Evolutionary conservation across 495 filamentous ascomycete genomes (phyloP).

Genomic region (Penicillium canescens): DNA sequence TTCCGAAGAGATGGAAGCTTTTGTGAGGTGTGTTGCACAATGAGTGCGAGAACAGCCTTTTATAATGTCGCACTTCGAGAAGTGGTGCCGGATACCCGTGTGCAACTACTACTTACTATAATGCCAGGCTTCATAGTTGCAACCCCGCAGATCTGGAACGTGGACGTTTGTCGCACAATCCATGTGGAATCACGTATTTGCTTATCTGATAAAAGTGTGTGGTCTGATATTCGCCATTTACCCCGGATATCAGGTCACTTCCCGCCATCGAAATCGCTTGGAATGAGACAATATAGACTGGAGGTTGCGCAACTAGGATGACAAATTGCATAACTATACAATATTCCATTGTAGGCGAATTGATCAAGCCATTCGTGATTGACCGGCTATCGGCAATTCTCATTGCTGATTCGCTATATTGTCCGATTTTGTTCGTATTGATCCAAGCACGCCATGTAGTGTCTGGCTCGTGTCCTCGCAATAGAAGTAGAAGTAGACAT

Average conservation of each 20-base stretch:
- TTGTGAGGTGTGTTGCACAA: not conserved
- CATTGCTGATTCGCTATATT: not conserved
- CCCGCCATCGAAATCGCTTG: not conserved
- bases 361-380: not conserved
- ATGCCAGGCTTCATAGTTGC: not conserved
- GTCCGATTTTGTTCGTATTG: not conserved
- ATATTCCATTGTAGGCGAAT: not conserved
- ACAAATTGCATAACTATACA: not conserved
- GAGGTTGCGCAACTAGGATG: conserved; percentile 9
- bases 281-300: conserved; percentile 1
- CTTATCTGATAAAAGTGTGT: not conserved
- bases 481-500: not conserved
- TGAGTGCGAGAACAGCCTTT: not conserved
- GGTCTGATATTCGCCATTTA: conserved; percentile 3
- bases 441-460: conserved; percentile 3
- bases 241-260: conserved; percentile 9
- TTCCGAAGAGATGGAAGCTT: not conserved
- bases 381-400: not conserved
- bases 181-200: conserved; percentile 2
- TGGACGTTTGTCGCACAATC: conserved; percentile 3
- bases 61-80: not conserved
- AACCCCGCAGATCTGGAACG: not conserved
- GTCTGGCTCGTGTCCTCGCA: not conserved
- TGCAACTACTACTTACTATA: not conserved
- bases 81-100: conserved; percentile 17